A percentile compares a stretch with the other conserved stretches of the same genome.
Conservation (phyloP, 23 red algal species). For the Chondrus crispus region DNA sequence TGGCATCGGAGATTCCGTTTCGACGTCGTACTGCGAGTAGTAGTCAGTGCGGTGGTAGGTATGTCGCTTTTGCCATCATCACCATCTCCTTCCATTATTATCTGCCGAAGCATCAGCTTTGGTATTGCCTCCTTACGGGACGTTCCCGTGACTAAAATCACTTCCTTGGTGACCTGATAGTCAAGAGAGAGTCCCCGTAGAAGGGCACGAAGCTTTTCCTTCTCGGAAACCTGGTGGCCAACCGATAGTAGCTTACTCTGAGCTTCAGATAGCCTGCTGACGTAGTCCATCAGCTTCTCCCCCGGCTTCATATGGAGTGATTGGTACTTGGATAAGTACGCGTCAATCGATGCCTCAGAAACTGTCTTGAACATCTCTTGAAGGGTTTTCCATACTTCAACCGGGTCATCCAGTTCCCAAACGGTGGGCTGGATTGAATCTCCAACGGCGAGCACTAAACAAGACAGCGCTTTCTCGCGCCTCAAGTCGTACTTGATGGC, state of each 20-base stretch:
- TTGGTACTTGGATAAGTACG: not conserved
- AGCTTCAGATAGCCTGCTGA: not conserved
- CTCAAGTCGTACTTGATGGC: not conserved
- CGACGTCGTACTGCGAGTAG: too few species aligned
- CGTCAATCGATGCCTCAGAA: not conserved
- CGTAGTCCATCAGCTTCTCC: constrained; percentile 1
- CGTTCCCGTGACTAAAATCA: not conserved
- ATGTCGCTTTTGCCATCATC: too few species aligned
- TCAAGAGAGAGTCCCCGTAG: not conserved
- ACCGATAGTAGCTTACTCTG: not conserved
- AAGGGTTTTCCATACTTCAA: not conserved
- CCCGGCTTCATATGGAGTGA: not conserved
- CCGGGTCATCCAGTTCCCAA: not conserved
- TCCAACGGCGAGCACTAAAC: not conserved
- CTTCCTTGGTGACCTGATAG: not conserved
- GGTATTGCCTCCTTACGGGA: too few species aligned
- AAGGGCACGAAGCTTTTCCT: not conserved
- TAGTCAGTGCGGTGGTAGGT: too few species aligned
- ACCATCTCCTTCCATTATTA: too few species aligned
- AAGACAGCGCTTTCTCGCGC: not conserved
- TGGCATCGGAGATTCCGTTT: too few species aligned
- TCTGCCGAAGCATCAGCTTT: too few species aligned
- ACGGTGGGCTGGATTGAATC: not conserved
- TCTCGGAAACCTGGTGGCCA: not conserved
- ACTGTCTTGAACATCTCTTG: not conserved